phyloP scores from a whole-genome alignment of 1,139 yeast species.

The Lodderomyces elongisporus region DNA sequence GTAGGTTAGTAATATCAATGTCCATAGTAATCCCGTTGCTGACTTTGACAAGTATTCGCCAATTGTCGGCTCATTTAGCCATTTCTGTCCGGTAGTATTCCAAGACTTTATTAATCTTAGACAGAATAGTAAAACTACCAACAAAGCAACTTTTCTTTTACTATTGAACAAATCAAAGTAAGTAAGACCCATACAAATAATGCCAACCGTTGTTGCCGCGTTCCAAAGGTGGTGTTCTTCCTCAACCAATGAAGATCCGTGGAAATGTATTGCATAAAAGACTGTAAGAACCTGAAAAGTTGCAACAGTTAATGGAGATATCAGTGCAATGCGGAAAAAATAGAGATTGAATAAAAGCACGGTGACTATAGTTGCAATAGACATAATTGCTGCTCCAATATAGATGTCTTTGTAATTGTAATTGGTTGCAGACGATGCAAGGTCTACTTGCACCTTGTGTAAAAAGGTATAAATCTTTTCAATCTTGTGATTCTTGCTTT shows the following conservation, averaged over 20 bases:
- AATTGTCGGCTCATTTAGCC: constrained; percentile 38
- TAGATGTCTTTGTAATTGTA: constrained; percentile 54
- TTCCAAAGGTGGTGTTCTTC: constrained; percentile 98
- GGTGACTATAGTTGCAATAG: constrained; percentile 23
- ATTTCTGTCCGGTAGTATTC: constrained; percentile 90
- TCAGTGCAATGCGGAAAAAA: constrained; percentile 13
- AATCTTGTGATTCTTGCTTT: constrained; percentile 10
- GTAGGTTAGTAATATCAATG: constrained; percentile 40
- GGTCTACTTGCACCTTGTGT: constrained; percentile 43
- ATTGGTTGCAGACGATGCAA: constrained; percentile 69
- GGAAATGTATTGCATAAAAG: constrained; percentile 54
- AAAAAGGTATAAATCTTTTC: constrained; percentile 38
- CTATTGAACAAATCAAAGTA: constrained; percentile 9
- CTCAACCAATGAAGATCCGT: constrained; percentile 91
- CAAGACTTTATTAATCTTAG: constrained; percentile 72
- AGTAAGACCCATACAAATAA: constrained; percentile 13
- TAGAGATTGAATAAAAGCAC: constrained; percentile 16
- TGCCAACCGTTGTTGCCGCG: constrained; percentile 50
- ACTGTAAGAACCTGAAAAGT: constrained; percentile 31
- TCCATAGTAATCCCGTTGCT: constrained; percentile 42
- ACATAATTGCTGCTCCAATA: constrained; percentile 39
- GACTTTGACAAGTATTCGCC: constrained; percentile 41
- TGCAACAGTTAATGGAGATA: constrained; percentile 14
- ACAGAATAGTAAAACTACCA: constrained; percentile 32
- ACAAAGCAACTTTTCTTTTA: constrained; percentile 7